A percentile compares a stretch with the other conserved stretches of the same genome.
Conservation (phyloP, 2,329 filamentous ascomycete genomes). For the Cordyceps sp. region DNA sequence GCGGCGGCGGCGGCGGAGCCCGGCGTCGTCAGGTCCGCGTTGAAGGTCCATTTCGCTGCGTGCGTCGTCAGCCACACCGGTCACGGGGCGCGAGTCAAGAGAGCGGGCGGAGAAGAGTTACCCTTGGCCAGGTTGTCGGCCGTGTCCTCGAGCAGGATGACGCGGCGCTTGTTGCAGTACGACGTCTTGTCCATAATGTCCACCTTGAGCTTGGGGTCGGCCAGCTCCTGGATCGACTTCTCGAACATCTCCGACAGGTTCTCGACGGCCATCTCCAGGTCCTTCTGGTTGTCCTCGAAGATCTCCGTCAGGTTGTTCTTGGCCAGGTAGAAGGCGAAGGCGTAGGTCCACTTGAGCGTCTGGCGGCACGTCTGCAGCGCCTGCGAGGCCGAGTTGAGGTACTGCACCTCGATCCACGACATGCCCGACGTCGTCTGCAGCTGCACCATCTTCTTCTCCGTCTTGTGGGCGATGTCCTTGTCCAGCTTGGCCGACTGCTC, state of each 20-base stretch:
- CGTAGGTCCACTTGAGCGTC: slow-evolving; percentile 98
- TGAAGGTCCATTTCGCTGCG: slow-evolving; percentile 29
- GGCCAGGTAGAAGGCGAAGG: slow-evolving; percentile 93
- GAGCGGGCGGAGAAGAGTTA: slow-evolving; percentile 17
- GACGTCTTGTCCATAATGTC: slow-evolving; percentile 98
- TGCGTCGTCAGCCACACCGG: background rate
- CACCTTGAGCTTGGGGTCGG: slow-evolving; percentile 79
- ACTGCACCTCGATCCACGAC: slow-evolving; percentile 99
- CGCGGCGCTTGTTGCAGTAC: slow-evolving; percentile 83
- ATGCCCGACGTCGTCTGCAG: slow-evolving; percentile 86
- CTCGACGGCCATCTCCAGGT: slow-evolving; percentile 93
- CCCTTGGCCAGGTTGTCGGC: slow-evolving; percentile 81
- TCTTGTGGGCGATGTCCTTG: slow-evolving; percentile 90
- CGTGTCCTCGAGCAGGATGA: slow-evolving; percentile 83
- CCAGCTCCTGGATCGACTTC: slow-evolving; percentile 77
- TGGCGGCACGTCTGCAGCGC: slow-evolving; percentile 94
- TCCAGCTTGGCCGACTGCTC: slow-evolving; percentile 94
- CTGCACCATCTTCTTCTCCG: slow-evolving; percentile 97
- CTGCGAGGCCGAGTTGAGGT: slow-evolving; percentile 82
- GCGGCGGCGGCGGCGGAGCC: slow-evolving; percentile 1
- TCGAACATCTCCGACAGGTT: slow-evolving; percentile 98
- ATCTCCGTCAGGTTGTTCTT: slow-evolving; percentile 93
- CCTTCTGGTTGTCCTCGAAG: slow-evolving; percentile 97
- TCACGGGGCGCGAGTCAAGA: background rate
- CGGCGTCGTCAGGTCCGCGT: slow-evolving; percentile 2